phyloP scores from a whole-genome alignment of 805 yeast genomes.

The Grigorovia yakushimaensis region DNA sequence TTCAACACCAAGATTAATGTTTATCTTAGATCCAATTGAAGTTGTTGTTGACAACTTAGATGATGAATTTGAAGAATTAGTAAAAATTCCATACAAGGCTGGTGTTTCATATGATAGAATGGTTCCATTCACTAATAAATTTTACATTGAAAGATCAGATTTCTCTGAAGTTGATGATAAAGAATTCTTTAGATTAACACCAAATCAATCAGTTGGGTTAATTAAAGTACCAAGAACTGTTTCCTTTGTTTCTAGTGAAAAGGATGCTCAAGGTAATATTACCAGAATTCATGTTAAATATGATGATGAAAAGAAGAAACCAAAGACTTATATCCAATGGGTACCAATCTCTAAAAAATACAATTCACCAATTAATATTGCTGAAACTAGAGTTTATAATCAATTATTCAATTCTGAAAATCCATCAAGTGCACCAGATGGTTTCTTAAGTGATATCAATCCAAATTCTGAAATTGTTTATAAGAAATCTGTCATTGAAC shows the following conservation, averaged over 20 bases:
- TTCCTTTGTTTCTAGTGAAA: conserved; percentile 58
- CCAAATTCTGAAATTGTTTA: conserved; percentile 64
- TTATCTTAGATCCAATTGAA: conserved; percentile 78
- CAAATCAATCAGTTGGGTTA: conserved; percentile 89
- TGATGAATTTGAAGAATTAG: conserved; percentile 59
- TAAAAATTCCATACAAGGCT: conserved; percentile 83
- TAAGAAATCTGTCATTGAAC: conserved; percentile 63
- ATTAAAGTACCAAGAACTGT: conserved; percentile 83
- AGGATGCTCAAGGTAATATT: conserved; percentile 47
- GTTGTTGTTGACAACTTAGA: conserved; percentile 73
- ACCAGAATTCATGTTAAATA: conserved; percentile 69
- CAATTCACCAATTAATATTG: conserved; percentile 52
- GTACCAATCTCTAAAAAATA: conserved; percentile 60
- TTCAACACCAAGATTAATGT: conserved; percentile 90
- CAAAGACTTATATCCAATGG: conserved; percentile 97
- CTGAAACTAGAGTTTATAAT: conserved; percentile 79
- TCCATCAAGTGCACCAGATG: conserved; percentile 81
- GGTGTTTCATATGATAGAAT: conserved; percentile 68
- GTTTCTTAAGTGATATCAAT: conserved; percentile 77
- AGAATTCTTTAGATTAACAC: conserved; percentile 89
- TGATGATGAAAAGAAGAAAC: conserved; percentile 61
- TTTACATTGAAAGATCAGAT: conserved; percentile 85
- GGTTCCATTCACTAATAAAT: conserved; percentile 64
- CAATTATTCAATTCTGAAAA: conserved; percentile 85
- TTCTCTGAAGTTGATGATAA: conserved; percentile 52